Evolutionary conservation across 1,139 yeast species (phyloP), one percentile per base, ranked within the genome.

Genomic region (Pichia norvegensis): DNA sequence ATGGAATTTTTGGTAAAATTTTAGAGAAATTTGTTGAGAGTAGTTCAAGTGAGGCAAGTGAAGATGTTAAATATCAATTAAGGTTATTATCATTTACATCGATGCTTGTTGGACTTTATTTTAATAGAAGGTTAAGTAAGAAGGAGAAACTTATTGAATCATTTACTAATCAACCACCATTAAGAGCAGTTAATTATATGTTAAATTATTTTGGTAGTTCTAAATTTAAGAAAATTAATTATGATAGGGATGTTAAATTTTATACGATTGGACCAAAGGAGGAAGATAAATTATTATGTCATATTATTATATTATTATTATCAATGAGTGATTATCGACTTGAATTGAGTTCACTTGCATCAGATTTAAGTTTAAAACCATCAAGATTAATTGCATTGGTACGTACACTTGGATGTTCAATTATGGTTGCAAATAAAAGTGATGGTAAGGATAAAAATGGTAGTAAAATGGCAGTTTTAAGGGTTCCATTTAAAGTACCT

Each of bases 401-500:
- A 65, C 81, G 79, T 62, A 84, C 90, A 11, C 67, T 92, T 55
- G 98, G 99, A 47, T 94, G 96, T 53, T 65, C 67, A 29, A 79
- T 86, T 44, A 85, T 85, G 65, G 74, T 79, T 43, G 81, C 88
- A 25, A 76, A 90, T n/a, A 81, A 75, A 22, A 76, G 83, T 8
- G 90, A 87, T 67, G 90, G 94, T 22, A 90, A 84, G 59, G 88
- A 87, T 3, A 76, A 84, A 52, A 64, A 78, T 13, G 72, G 79
- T 40, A 81, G 84, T 64, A 87, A 87, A 67, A 73, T 90, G 53
- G 98, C 97, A 9, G 67, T 76, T 21, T 74, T 92, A 64, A 81
- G 78, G 63, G 95, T 88, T 35, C 99, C 99, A 36, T 83, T 94
- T 67, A 83, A 81, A 62, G 71, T 87, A 47, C 98, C 98, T 10